Evolutionary conservation across 768 basidiomycete genomes (phyloP), one percentile per base, ranked within the genome.

Genomic region (Candolleomyces aberdarensis): DNA sequence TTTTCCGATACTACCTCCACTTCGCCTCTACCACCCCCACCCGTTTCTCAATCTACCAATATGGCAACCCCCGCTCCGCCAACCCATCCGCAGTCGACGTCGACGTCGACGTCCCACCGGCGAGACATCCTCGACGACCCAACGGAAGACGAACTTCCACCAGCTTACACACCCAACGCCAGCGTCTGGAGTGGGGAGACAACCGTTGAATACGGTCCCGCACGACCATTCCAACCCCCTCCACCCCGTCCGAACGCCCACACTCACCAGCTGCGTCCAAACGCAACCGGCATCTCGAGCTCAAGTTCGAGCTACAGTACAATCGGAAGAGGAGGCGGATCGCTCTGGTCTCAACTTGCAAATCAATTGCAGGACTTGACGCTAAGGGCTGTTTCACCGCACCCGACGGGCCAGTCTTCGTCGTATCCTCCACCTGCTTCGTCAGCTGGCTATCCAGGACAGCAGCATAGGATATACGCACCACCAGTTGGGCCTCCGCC

Each of bases 161-260:
- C 91, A 0, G 84, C 89, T 0, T 92, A 92, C 66, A 89, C 89
- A 0, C 74, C 83, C 0, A 64, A 78, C 1, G 81, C 89, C 3
- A 80, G 86, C 51, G 51, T 76, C 17, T 64, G 70, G 49, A 74
- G 80, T 3, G 91, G 88, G 14, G 91, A 92, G 67, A 72, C 77
- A 1, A 84, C 87, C 0, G 62, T 92, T 2, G 84, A 89, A 57
- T 72, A 80, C 19, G 89, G 91, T 0, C 90, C 89, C 0, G 58
- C 72, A 5, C 66, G 88, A 13, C 87, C 89, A 0, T 91, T 88
- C 65, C 86, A 88, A 66, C 75, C 65, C 9, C 66, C 70, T 53
- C 62, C 65, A 59, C 36, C 61, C 13, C 61, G 60, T 14, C 57
- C 62, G 20, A 57, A 58, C 46, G 52, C 55, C 14, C 64, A 51